Percentiles rank a stretch among this genome's conserved stretches.
Conservation (phyloP, 139 green algal species). For the Chlorella sp. region DNA sequence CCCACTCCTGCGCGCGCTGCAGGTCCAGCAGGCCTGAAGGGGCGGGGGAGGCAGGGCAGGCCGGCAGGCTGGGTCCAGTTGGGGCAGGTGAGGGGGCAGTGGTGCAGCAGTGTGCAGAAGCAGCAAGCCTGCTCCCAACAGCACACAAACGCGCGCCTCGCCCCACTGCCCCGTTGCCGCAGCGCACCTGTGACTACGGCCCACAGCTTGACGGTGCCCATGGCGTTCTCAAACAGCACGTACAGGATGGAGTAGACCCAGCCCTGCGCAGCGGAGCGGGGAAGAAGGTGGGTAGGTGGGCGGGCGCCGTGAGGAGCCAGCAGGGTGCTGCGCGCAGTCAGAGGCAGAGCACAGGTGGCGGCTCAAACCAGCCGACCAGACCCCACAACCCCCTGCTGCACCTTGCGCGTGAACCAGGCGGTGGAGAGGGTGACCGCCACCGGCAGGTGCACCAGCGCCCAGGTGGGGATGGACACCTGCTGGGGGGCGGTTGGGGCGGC, state of each 20-base stretch:
- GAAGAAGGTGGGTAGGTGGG: background rate
- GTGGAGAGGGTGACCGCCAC: conserved; percentile 81
- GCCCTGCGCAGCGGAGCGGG: conserved; percentile 19
- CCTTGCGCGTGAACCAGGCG: conserved; percentile 72
- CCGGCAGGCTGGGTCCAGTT: background rate
- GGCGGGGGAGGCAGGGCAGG: background rate
- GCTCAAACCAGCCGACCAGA: background rate
- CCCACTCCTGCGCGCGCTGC: conserved; percentile 84
- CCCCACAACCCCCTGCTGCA: background rate
- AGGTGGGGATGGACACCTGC: conserved; percentile 78
- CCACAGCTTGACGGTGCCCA: conserved; percentile 86
- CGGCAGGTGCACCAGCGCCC: conserved; percentile 84
- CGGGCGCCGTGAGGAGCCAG: background rate
- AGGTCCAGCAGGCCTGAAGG: conserved; percentile 66
- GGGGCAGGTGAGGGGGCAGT: background rate
- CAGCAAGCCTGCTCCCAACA: background rate
- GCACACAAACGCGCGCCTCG: too few relatives aligned
- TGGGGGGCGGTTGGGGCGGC: background rate
- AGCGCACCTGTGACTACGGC: conserved; percentile 68
- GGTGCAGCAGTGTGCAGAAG: too few relatives aligned
- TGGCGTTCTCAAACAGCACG: conserved; percentile 93
- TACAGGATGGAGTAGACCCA: conserved; percentile 77
- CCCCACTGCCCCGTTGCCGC: background rate
- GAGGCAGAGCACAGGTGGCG: background rate
- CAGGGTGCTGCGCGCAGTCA: background rate